Conservation (phyloP, 805 yeast genomes). For the Kodamaea restingae region DNA sequence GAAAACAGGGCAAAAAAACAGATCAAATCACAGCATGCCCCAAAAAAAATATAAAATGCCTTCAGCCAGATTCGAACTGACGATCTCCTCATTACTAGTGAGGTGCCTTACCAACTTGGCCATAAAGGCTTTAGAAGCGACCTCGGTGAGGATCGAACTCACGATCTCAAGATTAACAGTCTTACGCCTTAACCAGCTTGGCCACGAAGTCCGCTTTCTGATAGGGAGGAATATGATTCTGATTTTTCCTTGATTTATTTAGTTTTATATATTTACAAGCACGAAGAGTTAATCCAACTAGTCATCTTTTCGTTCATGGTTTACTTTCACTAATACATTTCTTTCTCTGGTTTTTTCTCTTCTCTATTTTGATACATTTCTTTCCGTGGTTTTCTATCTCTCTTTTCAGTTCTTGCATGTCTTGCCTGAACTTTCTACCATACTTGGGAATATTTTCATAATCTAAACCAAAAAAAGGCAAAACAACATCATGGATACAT, state of each 20-base stretch:
- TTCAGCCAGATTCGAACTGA: slow-evolving; percentile 10
- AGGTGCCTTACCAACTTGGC: slow-evolving; percentile 6
- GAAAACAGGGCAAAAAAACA: background rate
- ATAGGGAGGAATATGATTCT: too few relatives aligned
- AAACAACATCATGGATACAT: slow-evolving; percentile 72
- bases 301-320: too few relatives aligned
- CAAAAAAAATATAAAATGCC: slow-evolving; percentile 11
- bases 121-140: slow-evolving; percentile 9
- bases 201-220: slow-evolving; percentile 15
- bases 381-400: too few relatives aligned
- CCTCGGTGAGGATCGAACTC: slow-evolving; percentile 18
- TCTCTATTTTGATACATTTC: background rate
- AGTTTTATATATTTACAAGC: too few relatives aligned
- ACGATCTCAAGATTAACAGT: slow-evolving; percentile 18
- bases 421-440: too few relatives aligned
- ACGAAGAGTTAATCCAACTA: too few relatives aligned
- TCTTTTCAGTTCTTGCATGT: too few relatives aligned
- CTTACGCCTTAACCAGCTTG: slow-evolving; percentile 18
- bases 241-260: too few relatives aligned
- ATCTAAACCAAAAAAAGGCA: background rate
- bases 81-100: slow-evolving; percentile 5
- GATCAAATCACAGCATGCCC: background rate
- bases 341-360: background rate
- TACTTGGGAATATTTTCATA: background rate
- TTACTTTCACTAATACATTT: background rate